Conservation (phyloP, 176 grass and related monocot genomes). For the Carex pumila region DNA sequence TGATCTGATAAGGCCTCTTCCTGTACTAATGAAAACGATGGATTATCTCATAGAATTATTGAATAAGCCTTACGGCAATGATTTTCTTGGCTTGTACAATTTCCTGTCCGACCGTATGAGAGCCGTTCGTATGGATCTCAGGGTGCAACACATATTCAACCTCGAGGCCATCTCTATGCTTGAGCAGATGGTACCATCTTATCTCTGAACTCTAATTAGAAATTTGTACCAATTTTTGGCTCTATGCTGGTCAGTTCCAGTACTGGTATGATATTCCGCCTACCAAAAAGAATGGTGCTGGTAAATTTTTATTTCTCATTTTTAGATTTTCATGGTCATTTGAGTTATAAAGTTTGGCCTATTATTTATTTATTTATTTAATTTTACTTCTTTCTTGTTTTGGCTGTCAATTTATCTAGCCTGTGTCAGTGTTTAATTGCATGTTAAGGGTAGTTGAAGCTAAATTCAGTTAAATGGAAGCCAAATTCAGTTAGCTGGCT, state of each 20-base stretch:
- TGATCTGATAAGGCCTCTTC: conserved; percentile 85
- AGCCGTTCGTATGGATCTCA: conserved; percentile 93
- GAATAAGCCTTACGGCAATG: conserved; percentile 61
- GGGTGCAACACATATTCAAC: conserved; percentile 96
- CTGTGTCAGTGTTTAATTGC: background rate
- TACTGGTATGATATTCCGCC: background rate
- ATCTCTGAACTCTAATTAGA: background rate
- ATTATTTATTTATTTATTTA: too few species aligned
- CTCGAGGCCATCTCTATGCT: conserved; percentile 74
- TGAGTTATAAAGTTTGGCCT: background rate
- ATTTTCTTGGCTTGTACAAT: conserved; percentile 84
- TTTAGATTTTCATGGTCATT: background rate
- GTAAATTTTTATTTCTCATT: background rate
- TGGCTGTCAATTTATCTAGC: background rate
- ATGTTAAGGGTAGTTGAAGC: background rate
- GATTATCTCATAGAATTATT: conserved; percentile 82
- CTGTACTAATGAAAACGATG: conserved; percentile 81
- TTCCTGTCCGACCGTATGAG: conserved; percentile 98
- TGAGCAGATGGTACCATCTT: conserved; percentile 75
- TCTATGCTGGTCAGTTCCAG: background rate
- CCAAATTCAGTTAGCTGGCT: too few species aligned
- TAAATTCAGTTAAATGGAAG: background rate
- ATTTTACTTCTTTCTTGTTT: background rate
- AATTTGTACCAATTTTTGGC: background rate
- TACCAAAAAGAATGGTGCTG: background rate